Evolutionary conservation across 495 filamentous ascomycete genomes (phyloP), one percentile per base, ranked within the genome.

Genomic region (Mytilinidion resinicola): DNA sequence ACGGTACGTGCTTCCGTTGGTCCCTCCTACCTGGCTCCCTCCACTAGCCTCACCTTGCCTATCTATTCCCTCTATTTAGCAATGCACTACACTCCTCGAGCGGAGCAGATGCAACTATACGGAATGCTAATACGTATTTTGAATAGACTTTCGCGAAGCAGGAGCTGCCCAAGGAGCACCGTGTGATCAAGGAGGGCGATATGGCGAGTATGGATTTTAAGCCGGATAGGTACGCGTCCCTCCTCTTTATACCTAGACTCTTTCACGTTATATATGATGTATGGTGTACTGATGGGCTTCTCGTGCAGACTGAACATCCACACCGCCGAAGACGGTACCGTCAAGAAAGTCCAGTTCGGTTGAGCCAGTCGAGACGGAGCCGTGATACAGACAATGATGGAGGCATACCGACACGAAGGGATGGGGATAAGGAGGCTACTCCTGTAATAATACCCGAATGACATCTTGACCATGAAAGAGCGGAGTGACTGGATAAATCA

Each of bases 131-230:
- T n/a, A n/a, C n/a, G n/a, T n/a, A n/a, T n/a, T n/a, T n/a, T n/a
- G n/a, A n/a, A n/a, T n/a, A 91, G 88, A 83, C 77, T 7, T 93
- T 91, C 65, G 85, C 87, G 55, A 90, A 85, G 70, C 76, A 75
- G 38, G 88, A 91, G 37, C 78, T 93, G 12, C 89, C 89, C 0
- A 62, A 86, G 57, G 64, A 78, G 52, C 80, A 82, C 59, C 84
- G 88, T 36, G 77, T 93, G 47, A 73, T 91, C 57, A 73, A 82
- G 69, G 85, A 84, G 0, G 85, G 80, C 46, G 66, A 71, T 46
- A 78, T 84, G 74, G 76, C 77, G 44, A 83, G 85, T 12, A 81
- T 78, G 73, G 87, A 90, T 65, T 76, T 78, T 66, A 75, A 76
- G 9, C 78, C 80, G 1, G 72, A 86, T 50, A 74, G 84, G 78